Base-by-base conservation (phyloP, 495 filamentous ascomycete species). In the Penicillium simplicissimum region DNA sequence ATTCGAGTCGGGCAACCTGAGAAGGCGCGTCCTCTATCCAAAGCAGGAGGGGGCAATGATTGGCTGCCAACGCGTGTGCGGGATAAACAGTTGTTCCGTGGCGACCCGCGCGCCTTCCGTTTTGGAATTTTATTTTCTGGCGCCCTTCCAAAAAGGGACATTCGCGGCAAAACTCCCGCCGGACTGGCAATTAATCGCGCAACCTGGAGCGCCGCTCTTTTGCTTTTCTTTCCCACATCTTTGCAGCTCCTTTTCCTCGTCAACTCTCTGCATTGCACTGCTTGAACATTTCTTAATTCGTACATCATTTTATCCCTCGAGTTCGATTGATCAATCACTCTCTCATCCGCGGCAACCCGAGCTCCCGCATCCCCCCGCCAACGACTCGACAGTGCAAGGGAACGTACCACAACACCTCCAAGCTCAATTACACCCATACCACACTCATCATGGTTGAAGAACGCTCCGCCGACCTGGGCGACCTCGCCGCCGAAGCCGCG, bases 401-500 rank as follows among this genome's bases (percentile, higher is more conserved):
- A 43, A 43, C 10, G 8, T 17, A 52, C 23, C 23, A 3, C 23
- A 59, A 49, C 21, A 38, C 31, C 21, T 21, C n/a, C 11, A 40
- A 15, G 14, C 43, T 23, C 31, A 60, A 43, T 1, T 23, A 49
- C 31, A 53, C 15, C 45, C 45, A 49, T 13, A 31, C 45, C 4
- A 49, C 7, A 61, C 6, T 21, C 57, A 64, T 28, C 53, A 78
- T 76, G 71, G 61, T 69, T 31, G 55, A 62, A 14, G 57, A 45
- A 40, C 49, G 57, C 58, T 25, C 56, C 14, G 23, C 51, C n/a
- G 70, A 76, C 40, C 47, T 69, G 21, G 55, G 65, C 68, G 69
- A 67, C 15, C 36, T 60, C 10, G 69, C 68, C 55, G 58, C 55
- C 11, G 76, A 79, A n/a, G 71, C 71, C 4, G 60, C 73, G 47